Base-by-base conservation (phyloP, 1,284 basidiomycete species). In the Gymnopus androsaceus region DNA sequence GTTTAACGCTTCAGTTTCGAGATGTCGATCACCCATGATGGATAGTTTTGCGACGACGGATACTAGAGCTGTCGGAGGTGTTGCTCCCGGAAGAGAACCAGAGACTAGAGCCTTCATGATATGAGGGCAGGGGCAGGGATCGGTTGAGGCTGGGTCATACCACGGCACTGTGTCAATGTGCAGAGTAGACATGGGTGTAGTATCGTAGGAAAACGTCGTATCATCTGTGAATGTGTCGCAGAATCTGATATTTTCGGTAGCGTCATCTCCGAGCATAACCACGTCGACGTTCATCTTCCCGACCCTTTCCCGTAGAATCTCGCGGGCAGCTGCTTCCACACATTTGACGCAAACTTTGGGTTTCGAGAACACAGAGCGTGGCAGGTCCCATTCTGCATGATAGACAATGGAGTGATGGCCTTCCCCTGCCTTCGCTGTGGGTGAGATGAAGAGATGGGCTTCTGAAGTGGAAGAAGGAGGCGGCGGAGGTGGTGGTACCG, bases 1-100 rank as follows among this genome's bases (percentile, higher is more conserved):
- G 28, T 75, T 75, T 6, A 56, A 54, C 1, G 74, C 78, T 62
- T 84, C 80, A 3, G 23, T 51, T 3, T 17, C 58, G 5, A 76
- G 63, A 59, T 75, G 74, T 0, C 1, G 0, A 51, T 75, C n/a
- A 71, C 62, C 25, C 30, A 62, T 15, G 7, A 63, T 53, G 8
- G 71, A 70, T 28, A 72, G 55, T 57, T 74, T 75, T 4, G 69
- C 71, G 25, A 64, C 63, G n/a, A 73, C 61, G 30, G 64, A 53
- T 55, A 72, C 68, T 62, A 62, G 65, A 54, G 72, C 56, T 31
- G 73, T 72, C 4, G 64, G 72, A 19, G 66, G 69, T 8, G 51
- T 64, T 11, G 40, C 17, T 31, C 40, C 37, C 1, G 42, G 23
- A 44, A 52, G 40, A 8, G 51, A 34, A 12, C 51, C 51, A 21